Evolutionary conservation across 495 filamentous ascomycete genomes (phyloP), one percentile per base, ranked within the genome.

Genomic region (Hypoxylon fragiforme): DNA sequence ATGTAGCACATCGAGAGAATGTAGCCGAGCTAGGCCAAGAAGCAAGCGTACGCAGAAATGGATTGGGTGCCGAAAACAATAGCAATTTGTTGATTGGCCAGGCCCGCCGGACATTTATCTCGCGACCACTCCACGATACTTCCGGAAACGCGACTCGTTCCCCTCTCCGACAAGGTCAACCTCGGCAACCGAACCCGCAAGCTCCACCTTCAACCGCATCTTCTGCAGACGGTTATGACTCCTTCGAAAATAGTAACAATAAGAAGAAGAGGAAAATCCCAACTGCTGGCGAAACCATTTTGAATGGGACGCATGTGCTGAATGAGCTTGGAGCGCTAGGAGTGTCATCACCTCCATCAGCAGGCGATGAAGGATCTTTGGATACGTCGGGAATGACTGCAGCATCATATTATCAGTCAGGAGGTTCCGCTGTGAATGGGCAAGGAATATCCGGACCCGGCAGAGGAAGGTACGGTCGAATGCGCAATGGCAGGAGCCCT

Each of bases 181-280:
- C 57, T 8, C 74, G 76, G 56, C 73, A 75, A 44, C 47, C 65
- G 18, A 76, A 77, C 50, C 70, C 72, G 8, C 72, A 75, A 20
- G 66, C 72, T 20, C 73, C 77, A 12, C 70, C 67, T 16, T 82
- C 80, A 11, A 72, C 77, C 3, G 61, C 74, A 2, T 83, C 81
- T 18, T 81, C 82, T 6, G 83, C 81, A 3, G 95, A 97, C 68
- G 91, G 94, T 21, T 97, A 97, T 67, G 95, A 97, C 66, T 92
- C 89, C 13, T 95, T 96, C 63, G 94, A 99, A 68, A 97, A 99
- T 62, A 96, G 90, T 43, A 97, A 96, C 67, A 97, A 99, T 68
- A 99, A 99, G 71, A 98, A 97, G 76, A 98, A 99, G 70, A 83
- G 95, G 50, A 99, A 99, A 72, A 97, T 97, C 21, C 95, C 95